Base-by-base conservation (phyloP, 441 rosid genomes). In the Populus trichocarpa region DNA sequence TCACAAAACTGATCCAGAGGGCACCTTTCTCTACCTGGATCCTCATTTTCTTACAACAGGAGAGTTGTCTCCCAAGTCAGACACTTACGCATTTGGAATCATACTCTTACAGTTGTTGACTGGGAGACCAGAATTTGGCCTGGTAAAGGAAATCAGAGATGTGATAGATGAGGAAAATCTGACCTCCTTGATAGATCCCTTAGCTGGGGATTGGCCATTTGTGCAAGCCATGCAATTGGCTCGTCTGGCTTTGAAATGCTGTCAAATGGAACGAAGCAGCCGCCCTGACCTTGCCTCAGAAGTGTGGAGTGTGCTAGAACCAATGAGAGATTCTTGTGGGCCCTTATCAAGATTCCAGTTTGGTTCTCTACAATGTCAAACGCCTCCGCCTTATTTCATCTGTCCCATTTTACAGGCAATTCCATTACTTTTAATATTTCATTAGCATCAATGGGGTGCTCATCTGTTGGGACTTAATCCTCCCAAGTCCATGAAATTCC, bases 131-230 rank as follows among this genome's bases (percentile, higher is more conserved):
- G 90, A 97, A 66, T 75, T 88, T 75, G 90, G 94, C 68, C 89
- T 96, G 81, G 70, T 77, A 64, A 90, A 89, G 81, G 99, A 92
- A 84, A 93, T 94, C 82, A 90, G 88, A 76, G 77, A 83, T 77
- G 97, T 95, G 11, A 35, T 94, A 13, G 94, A 90, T 59, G 82
- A 77, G 53, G 91, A 90, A 78, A 85, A 84, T 32, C 80, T 96
- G 83, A 85, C 84, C 81, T 65, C 68, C 74, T 83, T 91, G 5
- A 80, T 96, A 86, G 99, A 96, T 83, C 99, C 96, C 74, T 83
- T 92, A 84, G 97, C 98, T 10, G 99, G 99, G 61, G 98, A 94
- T 77, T 96, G 98, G 99, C 98, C 99, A 10, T 94, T 89, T 88
- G 92, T 94, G 79, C 96, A 87, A 84, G 98, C 99, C n/a, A 95